Conservation (phyloP, 2,329 filamentous ascomycete species). For the Phoma sp. region DNA sequence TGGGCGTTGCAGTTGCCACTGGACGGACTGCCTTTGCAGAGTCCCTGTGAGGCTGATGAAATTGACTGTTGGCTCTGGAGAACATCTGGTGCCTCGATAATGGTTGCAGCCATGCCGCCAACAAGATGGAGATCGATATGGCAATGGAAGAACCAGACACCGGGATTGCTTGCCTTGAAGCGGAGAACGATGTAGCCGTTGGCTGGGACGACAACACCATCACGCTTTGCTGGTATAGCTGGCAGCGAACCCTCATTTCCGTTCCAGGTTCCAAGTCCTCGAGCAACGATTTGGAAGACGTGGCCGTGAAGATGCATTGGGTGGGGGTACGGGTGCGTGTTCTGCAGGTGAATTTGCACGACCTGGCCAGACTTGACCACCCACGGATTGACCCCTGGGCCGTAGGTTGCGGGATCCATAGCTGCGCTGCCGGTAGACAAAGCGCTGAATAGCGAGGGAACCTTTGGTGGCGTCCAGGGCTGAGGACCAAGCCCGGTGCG, state of each 20-base stretch:
- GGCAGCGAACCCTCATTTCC: constrained; percentile 47
- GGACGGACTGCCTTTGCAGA: constrained; percentile 22
- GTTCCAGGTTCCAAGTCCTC: constrained; percentile 53
- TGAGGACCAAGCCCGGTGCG: constrained; percentile 63
- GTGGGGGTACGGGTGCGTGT: constrained; percentile 46
- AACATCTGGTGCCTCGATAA: constrained; percentile 39
- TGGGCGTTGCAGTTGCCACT: constrained; percentile 35
- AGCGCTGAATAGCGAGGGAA: constrained; percentile 79
- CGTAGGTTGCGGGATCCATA: constrained; percentile 51
- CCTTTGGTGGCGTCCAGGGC: constrained; percentile 74
- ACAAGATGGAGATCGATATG: constrained; percentile 44
- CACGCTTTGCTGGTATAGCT: constrained; percentile 49
- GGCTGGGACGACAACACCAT: constrained; percentile 52
- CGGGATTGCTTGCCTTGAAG: constrained; percentile 48
- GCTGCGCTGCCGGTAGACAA: constrained; percentile 60
- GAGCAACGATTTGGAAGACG: constrained; percentile 44
- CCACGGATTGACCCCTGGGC: constrained; percentile 17
- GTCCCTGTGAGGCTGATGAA: constrained; percentile 14
- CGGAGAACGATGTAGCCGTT: constrained; percentile 16
- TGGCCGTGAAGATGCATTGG: constrained; percentile 52
- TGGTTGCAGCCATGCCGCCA: constrained; percentile 36
- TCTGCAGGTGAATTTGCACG: constrained; percentile 40
- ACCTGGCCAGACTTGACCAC: constrained; percentile 13
- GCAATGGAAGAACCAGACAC: constrained; percentile 48
- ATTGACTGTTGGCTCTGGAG: constrained; percentile 23